These are phyloP conservation scores for Colletotrichum somersetense DNA, from an alignment of 2,329 filamentous ascomycete genomes.

Conservation along the genomic window DNA sequence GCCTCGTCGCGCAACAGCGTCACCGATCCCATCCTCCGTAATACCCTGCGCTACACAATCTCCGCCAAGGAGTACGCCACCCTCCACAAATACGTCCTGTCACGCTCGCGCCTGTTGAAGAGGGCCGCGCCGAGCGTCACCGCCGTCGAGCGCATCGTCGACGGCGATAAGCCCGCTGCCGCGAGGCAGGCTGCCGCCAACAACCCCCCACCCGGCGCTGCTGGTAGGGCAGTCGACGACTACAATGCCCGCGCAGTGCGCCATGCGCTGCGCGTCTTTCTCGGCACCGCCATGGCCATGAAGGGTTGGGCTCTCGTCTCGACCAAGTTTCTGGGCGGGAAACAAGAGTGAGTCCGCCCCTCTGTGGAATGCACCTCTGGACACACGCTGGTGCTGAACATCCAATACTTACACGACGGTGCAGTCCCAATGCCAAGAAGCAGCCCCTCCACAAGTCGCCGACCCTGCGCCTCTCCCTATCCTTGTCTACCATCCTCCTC, in stretches of 20 bases:
- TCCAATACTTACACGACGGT: slow-evolving; percentile 13
- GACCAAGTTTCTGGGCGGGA: slow-evolving; percentile 60
- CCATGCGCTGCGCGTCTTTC: slow-evolving; percentile 78
- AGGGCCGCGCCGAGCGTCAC: slow-evolving; percentile 68
- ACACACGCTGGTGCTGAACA: not conserved
- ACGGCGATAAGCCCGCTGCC: slow-evolving; percentile 48
- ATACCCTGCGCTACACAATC: slow-evolving; percentile 88
- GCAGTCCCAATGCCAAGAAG: slow-evolving; percentile 54
- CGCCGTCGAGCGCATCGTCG: slow-evolving; percentile 64
- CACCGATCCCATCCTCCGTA: slow-evolving; percentile 80
- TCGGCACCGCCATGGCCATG: slow-evolving; percentile 72
- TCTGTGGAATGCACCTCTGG: not conserved
- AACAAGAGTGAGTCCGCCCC: slow-evolving; percentile 57
- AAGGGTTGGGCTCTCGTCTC: slow-evolving; percentile 70
- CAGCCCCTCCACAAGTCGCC: slow-evolving; percentile 72
- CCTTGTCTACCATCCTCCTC: slow-evolving; percentile 86
- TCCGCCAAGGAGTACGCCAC: slow-evolving; percentile 86
- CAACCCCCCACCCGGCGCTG: slow-evolving; percentile 45
- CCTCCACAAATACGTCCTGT: slow-evolving; percentile 86
- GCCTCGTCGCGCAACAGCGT: slow-evolving; percentile 42
- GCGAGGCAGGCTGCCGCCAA: slow-evolving; percentile 33
- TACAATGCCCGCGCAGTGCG: slow-evolving; percentile 79
- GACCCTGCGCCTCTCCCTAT: slow-evolving; percentile 82
- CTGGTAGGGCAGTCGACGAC: slow-evolving; percentile 62
- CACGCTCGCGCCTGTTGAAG: slow-evolving; percentile 72